Base-by-base conservation (phyloP, 2,329 filamentous ascomycete species). In the Tetracladium maxilliforme region DNA sequence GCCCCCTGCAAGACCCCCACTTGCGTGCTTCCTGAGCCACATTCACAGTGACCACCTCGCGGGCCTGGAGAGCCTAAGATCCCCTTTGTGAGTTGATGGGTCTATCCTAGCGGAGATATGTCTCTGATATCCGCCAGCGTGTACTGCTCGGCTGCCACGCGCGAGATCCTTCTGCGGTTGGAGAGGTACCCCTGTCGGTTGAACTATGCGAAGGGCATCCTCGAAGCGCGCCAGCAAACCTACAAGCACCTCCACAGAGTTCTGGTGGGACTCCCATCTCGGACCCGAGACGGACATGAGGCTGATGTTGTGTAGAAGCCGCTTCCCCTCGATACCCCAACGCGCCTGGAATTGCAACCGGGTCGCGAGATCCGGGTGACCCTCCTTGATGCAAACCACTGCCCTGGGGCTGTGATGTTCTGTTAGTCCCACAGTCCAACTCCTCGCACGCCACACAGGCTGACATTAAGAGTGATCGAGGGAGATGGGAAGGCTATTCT, bases 21-120 rank as follows among this genome's bases (percentile, higher is more conserved):
- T 90, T 28, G 84, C 80, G 10, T 90, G 78, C 46, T 93, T 95
- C 43, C 60, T 95, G 14, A 92, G 80, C 48, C 87, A 95, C 63
- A 72, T 92, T 3, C 87, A 94, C 44, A 92, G 78, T 34, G 86
- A 94, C 40, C 87, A 94, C 49, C 64, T 94, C 2, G 64, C 65
- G 18, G 86, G 87, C 0, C 61, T 94, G 2, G 83, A 92, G 38
- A 68, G 62, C 9, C 61, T 86, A 27, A 67, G 71, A 22, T 70
- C 79, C 15, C 79, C 82, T 0, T 93, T 93, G 64, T 70, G 47
- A 21, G 54, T 28, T 14, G 7, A 8, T 10, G 7, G n/a, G 13
- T 7, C 22, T 6, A 11, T 5, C 4, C 21, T 22, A 14, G 14
- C 11, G n/a, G 11, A 16, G 25, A 35, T 5, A 30, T 25, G 27